Conservation (phyloP, 2,329 filamentous ascomycete genomes). For the Acrodontium crateriforme region DNA sequence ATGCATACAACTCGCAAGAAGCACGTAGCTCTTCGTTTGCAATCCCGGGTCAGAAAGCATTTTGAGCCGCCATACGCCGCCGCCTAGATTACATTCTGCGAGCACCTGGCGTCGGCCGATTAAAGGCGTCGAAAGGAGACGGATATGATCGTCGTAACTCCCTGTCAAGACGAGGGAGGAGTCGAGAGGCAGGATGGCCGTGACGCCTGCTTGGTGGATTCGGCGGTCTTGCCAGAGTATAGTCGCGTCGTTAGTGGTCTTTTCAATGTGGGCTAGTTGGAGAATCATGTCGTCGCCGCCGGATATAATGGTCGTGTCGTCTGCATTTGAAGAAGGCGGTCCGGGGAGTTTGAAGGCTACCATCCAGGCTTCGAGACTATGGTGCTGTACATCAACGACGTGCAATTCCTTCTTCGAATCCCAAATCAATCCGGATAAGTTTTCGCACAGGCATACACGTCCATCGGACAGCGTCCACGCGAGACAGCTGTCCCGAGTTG, state of each 20-base stretch:
- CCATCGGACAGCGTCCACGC: conserved; percentile 61
- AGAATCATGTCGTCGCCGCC: conserved; percentile 62
- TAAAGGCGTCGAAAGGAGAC: conserved; percentile 42
- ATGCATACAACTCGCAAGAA: conserved; percentile 93
- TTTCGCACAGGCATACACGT: conserved; percentile 32
- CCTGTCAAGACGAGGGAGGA: conserved; percentile 61
- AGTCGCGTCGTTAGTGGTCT: background rate
- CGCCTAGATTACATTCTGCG: conserved; percentile 52
- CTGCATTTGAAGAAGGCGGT: too few species aligned
- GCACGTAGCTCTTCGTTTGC: conserved; percentile 23
- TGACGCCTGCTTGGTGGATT: conserved; percentile 71
- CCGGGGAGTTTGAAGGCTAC: conserved; percentile 45
- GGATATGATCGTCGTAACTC: conserved; percentile 77
- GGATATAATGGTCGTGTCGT: conserved; percentile 40
- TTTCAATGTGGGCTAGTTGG: background rate
- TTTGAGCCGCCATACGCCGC: conserved; percentile 80
- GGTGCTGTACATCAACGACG: conserved; percentile 19
- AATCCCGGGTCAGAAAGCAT: conserved; percentile 29
- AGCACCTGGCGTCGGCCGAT: conserved; percentile 38
- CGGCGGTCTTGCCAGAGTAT: conserved; percentile 33
- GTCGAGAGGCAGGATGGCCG: conserved; percentile 63
- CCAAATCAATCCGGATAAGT: conserved; percentile 16
- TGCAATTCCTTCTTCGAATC: conserved; percentile 25
- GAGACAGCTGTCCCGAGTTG: conserved; percentile 39
- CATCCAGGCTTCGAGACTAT: conserved; percentile 60